Conservation (phyloP, 371 early-diverging fungal genomes). For the Umbelopsis sp. region DNA sequence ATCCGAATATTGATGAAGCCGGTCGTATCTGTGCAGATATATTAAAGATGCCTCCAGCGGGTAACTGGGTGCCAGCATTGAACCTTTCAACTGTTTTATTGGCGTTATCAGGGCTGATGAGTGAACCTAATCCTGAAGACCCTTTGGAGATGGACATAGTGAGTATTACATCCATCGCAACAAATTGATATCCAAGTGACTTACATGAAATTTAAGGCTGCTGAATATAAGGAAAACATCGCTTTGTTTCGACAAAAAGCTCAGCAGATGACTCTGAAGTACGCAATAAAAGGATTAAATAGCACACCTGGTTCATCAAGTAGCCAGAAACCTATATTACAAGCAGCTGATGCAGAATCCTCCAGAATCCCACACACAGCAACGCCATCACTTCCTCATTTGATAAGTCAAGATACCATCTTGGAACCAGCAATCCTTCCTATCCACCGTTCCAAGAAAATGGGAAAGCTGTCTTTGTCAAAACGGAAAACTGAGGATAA, state of each 20-base stretch:
- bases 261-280: conserved; percentile 35
- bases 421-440: not conserved
- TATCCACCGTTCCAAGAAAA: not conserved
- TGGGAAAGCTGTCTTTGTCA: conserved; percentile 14
- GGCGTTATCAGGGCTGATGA: conserved; percentile 45
- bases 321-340: not conserved
- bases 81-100: conserved; percentile 48
- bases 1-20: conserved; percentile 57
- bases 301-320: not conserved
- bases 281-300: conserved; percentile 26
- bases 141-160: conserved; percentile 58
- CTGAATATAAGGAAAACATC: conserved; percentile 44
- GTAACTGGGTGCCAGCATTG: conserved; percentile 56
- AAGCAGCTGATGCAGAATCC: not conserved
- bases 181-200: too few species aligned
- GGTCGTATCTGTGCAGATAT: conserved; percentile 62
- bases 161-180: conserved; percentile 16
- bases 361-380: not conserved
- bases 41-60: conserved; percentile 44
- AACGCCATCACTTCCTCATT: too few species aligned
- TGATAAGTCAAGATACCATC: not conserved
- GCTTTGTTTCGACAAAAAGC: conserved; percentile 44
- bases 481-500: conserved; percentile 2
- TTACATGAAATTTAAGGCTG: conserved; percentile 32
- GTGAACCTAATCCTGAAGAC: conserved; percentile 62